phyloP scores from a whole-genome alignment of 192 early-diverging fungal genomes.

The Dissophora ornata region DNA sequence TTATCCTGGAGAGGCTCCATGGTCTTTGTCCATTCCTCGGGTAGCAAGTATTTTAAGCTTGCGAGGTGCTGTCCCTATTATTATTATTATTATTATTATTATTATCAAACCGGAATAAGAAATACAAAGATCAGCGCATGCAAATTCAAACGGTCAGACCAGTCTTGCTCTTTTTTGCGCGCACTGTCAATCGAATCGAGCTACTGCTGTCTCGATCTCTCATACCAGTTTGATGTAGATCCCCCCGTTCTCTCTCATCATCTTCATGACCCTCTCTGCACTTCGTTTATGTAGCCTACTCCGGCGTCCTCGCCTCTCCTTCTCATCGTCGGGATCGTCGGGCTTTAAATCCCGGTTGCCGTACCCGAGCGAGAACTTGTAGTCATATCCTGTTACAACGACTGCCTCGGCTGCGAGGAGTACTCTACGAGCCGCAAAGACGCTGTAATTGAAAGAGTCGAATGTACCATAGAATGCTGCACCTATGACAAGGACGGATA shows the following conservation, averaged over 20 bases:
- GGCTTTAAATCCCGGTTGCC: constrained; percentile 26
- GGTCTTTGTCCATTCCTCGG: constrained; percentile 86
- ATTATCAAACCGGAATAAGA: too few relatives aligned
- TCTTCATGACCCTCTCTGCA: constrained; percentile 26
- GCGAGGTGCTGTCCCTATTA: constrained; percentile 43
- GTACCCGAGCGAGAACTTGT: constrained; percentile 37
- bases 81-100: too few relatives aligned
- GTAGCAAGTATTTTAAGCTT: constrained; percentile 76
- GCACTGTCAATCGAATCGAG: too few relatives aligned
- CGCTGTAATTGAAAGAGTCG: constrained; percentile 23
- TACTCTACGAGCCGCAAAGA: constrained; percentile 1
- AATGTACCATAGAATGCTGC: constrained; percentile 9
- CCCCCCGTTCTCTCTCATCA: constrained; percentile 39
- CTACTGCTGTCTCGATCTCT: too few relatives aligned
- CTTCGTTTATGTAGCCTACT: constrained; percentile 28
- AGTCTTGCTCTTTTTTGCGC: too few relatives aligned
- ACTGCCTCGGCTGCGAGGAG: constrained; percentile 32
- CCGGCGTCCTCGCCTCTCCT: constrained; percentile 9
- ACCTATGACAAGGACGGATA: background rate
- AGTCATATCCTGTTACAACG: constrained; percentile 35
- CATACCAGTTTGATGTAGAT: constrained; percentile 44
- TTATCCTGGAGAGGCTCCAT: constrained; percentile 85
- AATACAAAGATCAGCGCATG: background rate
- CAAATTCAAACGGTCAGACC: background rate
- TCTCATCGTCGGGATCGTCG: constrained; percentile 27